phyloP scores from a whole-genome alignment of 2,329 filamentous ascomycete genomes.

The Phoma sp. region DNA sequence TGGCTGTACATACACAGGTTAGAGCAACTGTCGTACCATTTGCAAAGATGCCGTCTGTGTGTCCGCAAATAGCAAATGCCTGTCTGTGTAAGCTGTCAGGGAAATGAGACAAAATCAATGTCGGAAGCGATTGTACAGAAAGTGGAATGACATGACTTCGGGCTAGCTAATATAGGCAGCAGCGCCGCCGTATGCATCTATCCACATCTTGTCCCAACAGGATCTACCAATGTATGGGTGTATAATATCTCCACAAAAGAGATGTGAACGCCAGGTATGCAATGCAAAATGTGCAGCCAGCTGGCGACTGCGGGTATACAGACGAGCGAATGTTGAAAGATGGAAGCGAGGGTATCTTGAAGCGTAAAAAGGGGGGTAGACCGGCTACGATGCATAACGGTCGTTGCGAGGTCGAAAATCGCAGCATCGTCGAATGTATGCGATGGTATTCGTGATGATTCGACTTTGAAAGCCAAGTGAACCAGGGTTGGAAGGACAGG shows the following conservation, averaged over 20 bases:
- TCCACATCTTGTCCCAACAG: slow-evolving; percentile 30
- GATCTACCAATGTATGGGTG: slow-evolving; percentile 19
- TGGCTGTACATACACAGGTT: not conserved
- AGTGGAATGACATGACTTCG: slow-evolving; percentile 16
- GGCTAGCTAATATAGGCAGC: slow-evolving; percentile 34
- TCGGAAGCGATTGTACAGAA: slow-evolving; percentile 5
- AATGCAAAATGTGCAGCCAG: slow-evolving; percentile 17
- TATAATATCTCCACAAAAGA: slow-evolving; percentile 22
- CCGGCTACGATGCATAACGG: slow-evolving; percentile 17
- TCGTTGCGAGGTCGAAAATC: slow-evolving; percentile 7
- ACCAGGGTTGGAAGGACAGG: not conserved
- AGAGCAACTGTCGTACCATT: not conserved
- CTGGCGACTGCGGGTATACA: slow-evolving; percentile 20
- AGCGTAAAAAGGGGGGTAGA: slow-evolving; percentile 30
- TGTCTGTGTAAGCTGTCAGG: not conserved
- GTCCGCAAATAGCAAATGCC: not conserved
- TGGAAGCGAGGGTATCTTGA: slow-evolving; percentile 34
- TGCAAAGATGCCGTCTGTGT: not conserved
- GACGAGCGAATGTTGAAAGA: slow-evolving; percentile 19
- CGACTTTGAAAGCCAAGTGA: not conserved
- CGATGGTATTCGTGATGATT: not conserved
- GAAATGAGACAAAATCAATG: slow-evolving; percentile 1
- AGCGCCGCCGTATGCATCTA: slow-evolving; percentile 29
- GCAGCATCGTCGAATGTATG: not conserved
- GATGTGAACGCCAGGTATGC: slow-evolving; percentile 33